phyloP scores from a whole-genome alignment of 345 rosid genomes.

The Pistacia integerrima region DNA sequence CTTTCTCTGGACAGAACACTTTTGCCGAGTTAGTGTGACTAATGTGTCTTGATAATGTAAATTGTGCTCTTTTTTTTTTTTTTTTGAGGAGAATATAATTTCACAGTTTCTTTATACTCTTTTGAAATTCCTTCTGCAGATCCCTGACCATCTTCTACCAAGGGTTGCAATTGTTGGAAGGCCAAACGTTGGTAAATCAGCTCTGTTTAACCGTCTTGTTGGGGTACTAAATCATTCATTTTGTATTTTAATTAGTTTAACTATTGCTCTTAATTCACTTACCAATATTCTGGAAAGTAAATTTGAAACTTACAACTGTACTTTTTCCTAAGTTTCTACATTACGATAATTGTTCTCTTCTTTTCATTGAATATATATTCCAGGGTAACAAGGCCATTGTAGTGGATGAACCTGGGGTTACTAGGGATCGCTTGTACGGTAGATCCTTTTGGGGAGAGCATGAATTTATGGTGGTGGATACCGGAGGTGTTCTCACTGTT shows the following conservation, averaged over 20 bases:
- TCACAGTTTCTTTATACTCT: neutral
- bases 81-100: neutral
- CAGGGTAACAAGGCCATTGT: slow-evolving; percentile 92
- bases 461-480: slow-evolving; percentile 90
- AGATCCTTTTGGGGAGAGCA: slow-evolving; percentile 84
- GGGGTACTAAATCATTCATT: slow-evolving; percentile 51
- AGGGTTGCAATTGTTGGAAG: slow-evolving; percentile 91
- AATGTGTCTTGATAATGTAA: neutral
- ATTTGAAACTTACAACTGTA: neutral
- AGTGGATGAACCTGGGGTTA: slow-evolving; percentile 97
- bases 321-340: neutral
- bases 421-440: slow-evolving; percentile 92
- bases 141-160: slow-evolving; percentile 84
- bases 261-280: neutral
- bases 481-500: slow-evolving; percentile 88
- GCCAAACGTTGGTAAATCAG: slow-evolving; percentile 97
- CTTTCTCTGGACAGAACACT: neutral
- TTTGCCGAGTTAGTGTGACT: neutral
- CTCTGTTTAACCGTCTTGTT: slow-evolving; percentile 91
- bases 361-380: slow-evolving; percentile 4
- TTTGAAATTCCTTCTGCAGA: slow-evolving; percentile 48
- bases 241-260: neutral
- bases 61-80: neutral
- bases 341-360: neutral
- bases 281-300: neutral